Conservation (phyloP, 495 filamentous ascomycete genomes). For the Xanthoparmelia taractica region DNA sequence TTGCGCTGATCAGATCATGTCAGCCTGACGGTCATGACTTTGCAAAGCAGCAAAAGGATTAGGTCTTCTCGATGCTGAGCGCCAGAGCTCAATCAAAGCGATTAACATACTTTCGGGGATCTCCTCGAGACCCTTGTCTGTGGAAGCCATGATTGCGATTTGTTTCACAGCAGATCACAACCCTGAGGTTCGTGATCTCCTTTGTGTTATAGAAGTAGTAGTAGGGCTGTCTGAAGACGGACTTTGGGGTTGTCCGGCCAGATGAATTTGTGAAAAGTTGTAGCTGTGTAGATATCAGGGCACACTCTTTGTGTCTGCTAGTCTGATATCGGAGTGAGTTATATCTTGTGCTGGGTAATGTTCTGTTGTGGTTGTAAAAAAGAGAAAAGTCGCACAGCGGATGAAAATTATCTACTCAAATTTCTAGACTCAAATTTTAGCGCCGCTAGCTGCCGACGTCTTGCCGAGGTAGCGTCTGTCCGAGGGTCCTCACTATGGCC, state of each 20-base stretch:
- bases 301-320: slow-evolving; percentile 15
- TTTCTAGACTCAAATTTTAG: not conserved
- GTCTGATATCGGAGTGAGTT: slow-evolving; percentile 7
- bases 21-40: slow-evolving; percentile 19
- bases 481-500: not conserved
- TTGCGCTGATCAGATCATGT: slow-evolving; percentile 54
- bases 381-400: not conserved
- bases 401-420: slow-evolving; percentile 1
- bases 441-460: not conserved
- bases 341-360: slow-evolving; percentile 5
- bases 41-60: slow-evolving; percentile 18
- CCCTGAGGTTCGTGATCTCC: slow-evolving; percentile 52
- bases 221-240: slow-evolving; percentile 43
- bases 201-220: slow-evolving; percentile 34
- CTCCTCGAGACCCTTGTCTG: slow-evolving; percentile 93
- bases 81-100: not conserved
- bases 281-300: slow-evolving; percentile 14
- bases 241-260: slow-evolving; percentile 23
- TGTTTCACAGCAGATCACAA: slow-evolving; percentile 58
- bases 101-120: slow-evolving; percentile 69
- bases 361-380: not conserved
- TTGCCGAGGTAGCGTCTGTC: not conserved
- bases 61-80: slow-evolving; percentile 5
- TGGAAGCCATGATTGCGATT: slow-evolving; percentile 89
- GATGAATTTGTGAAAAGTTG: slow-evolving; percentile 4